Percentiles rank a stretch among this genome's conserved stretches.
Conservation (phyloP, 345 rosid genomes). For the Eucalyptus marginata region DNA sequence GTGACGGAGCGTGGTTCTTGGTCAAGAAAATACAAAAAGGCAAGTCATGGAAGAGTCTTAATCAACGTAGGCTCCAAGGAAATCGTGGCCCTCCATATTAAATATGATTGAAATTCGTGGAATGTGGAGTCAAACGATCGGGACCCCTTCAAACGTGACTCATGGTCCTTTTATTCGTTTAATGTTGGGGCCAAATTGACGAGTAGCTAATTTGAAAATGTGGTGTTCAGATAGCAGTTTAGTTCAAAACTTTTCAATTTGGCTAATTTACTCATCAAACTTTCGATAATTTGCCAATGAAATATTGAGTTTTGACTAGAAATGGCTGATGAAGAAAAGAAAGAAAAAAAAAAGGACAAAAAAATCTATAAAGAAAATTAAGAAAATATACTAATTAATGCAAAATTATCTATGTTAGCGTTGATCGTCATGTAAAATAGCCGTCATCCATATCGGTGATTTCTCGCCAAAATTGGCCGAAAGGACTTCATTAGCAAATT, state of each 20-base stretch:
- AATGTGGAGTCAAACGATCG: not conserved
- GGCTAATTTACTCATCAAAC: not conserved
- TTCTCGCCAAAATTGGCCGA: rapidly evolving
- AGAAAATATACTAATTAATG: too few species aligned
- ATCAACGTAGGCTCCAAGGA: not conserved
- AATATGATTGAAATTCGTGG: not conserved
- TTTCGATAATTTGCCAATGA: rapidly evolving
- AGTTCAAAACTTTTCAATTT: not conserved
- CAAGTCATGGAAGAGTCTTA: not conserved
- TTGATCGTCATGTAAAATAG: rapidly evolving
- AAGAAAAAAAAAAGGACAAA: too few species aligned
- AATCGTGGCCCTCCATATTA: not conserved
- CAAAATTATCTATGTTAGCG: rapidly evolving
- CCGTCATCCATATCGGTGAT: rapidly evolving
- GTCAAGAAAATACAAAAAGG: not conserved
- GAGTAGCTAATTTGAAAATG: not conserved
- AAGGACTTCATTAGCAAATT: not conserved
- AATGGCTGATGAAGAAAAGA: not conserved
- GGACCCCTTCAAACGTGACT: not conserved
- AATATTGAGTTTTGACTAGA: not conserved
- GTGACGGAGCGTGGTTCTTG: not conserved
- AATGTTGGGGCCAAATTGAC: not conserved
- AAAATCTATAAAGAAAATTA: too few species aligned
- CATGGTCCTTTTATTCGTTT: not conserved
- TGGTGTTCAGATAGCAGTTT: rapidly evolving